These are phyloP conservation scores for Colletotrichum shisoi DNA, from an alignment of 2,329 filamentous ascomycete species.

Conservation along the genomic window DNA sequence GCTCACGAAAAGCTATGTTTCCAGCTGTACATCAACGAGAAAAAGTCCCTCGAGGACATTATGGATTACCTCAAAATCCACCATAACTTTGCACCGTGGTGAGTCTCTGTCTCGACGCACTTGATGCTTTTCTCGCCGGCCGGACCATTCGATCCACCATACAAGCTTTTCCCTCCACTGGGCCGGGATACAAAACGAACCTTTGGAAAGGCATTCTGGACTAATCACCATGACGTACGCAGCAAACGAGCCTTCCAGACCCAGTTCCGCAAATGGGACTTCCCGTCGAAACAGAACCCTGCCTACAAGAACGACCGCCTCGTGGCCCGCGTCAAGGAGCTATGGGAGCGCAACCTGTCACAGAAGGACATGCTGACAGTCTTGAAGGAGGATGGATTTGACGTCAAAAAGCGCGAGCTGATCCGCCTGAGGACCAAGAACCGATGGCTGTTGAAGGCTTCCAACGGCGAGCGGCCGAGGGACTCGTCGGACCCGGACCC, in stretches of 20 bases:
- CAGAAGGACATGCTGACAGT: constrained; percentile 77
- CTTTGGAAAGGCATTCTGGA: constrained; percentile 8
- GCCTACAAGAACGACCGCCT: constrained; percentile 74
- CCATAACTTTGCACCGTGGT: constrained; percentile 76
- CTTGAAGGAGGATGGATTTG: constrained; percentile 73
- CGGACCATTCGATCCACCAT: constrained; percentile 34
- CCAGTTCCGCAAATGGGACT: constrained; percentile 80
- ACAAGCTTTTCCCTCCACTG: not conserved
- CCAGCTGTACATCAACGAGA: constrained; percentile 79
- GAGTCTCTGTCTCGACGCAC: constrained; percentile 45
- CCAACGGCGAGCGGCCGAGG: constrained; percentile 64
- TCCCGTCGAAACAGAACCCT: constrained; percentile 76
- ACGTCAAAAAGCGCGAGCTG: constrained; percentile 75
- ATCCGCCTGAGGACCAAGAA: constrained; percentile 74
- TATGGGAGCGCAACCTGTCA: constrained; percentile 78
- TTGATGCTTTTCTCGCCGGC: constrained; percentile 31
- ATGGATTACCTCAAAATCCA: constrained; percentile 72
- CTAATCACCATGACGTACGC: constrained; percentile 37
- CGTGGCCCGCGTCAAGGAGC: constrained; percentile 73
- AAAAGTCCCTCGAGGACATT: constrained; percentile 75
- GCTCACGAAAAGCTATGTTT: constrained; percentile 53
- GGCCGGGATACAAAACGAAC: not conserved
- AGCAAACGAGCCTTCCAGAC: constrained; percentile 80
- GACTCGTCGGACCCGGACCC: not conserved
- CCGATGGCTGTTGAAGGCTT: constrained; percentile 70